Conservation (phyloP, 148 eudicot species). For the Rhododendron ferrugineum region DNA sequence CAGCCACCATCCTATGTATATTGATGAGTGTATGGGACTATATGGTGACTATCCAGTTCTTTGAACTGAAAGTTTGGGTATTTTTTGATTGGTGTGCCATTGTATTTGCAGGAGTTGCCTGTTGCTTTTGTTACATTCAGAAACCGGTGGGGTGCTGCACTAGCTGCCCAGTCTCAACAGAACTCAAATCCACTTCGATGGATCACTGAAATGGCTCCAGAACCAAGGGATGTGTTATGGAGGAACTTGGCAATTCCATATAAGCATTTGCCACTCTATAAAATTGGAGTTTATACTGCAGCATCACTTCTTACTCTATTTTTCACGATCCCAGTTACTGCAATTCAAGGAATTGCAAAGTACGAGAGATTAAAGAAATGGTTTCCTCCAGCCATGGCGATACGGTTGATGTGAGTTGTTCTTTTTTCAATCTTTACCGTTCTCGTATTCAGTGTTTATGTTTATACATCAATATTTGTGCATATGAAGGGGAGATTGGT, state of each 20-base stretch:
- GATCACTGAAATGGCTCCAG: slow-evolving; percentile 88
- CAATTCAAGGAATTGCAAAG: slow-evolving; percentile 89
- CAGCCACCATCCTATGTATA: neutral
- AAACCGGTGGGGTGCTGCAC: slow-evolving; percentile 64
- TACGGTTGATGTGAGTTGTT: slow-evolving; percentile 62
- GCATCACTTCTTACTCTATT: slow-evolving; percentile 77
- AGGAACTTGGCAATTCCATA: slow-evolving; percentile 61
- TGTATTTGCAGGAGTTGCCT: slow-evolving; percentile 56
- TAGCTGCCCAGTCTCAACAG: slow-evolving; percentile 83
- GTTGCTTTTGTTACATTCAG: slow-evolving; percentile 89
- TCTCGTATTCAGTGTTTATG: neutral
- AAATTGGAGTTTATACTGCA: slow-evolving; percentile 49
- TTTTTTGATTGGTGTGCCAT: neutral
- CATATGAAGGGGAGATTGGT: neutral
- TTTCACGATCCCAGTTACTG: slow-evolving; percentile 80
- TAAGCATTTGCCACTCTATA: slow-evolving; percentile 52
- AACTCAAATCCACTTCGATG: slow-evolving; percentile 71
- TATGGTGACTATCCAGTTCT: neutral
- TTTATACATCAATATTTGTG: neutral
- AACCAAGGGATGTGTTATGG: slow-evolving; percentile 90
- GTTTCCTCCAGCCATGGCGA: slow-evolving; percentile 93
- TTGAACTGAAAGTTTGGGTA: neutral
- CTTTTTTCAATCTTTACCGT: neutral
- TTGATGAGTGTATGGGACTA: neutral
- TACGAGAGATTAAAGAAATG: slow-evolving; percentile 74